These are phyloP conservation scores for Solanum bulbocastanum DNA, from an alignment of 257 asterid species.

Conservation along the genomic window DNA sequence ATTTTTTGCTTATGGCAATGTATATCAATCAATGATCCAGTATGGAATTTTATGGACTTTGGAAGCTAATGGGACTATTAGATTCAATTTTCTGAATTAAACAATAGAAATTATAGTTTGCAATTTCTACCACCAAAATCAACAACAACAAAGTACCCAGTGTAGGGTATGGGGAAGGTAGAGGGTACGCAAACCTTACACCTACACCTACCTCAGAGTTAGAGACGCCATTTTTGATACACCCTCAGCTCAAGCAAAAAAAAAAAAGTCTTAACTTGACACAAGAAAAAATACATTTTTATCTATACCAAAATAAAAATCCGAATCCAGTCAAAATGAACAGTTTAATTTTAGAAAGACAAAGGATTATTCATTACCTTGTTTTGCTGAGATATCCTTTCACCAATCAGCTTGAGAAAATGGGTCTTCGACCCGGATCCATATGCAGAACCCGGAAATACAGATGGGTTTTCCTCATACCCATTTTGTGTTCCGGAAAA, in stretches of 20 bases:
- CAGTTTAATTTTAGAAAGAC: background rate
- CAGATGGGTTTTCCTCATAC: conserved; percentile 1
- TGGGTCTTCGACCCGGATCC: conserved; percentile 20
- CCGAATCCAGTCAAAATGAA: background rate
- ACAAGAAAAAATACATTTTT: background rate
- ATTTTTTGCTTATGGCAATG: background rate
- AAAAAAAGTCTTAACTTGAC: background rate
- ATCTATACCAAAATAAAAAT: background rate
- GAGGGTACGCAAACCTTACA: background rate
- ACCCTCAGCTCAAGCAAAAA: background rate
- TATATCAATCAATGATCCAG: background rate
- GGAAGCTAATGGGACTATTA: background rate
- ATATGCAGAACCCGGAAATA: conserved; percentile 15
- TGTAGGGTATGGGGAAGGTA: background rate
- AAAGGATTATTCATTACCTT: conserved; percentile 22
- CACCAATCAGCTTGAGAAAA: conserved; percentile 5
- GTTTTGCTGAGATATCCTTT: conserved; percentile 9
- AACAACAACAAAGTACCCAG: background rate
- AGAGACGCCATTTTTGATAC: background rate
- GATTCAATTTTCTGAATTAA: background rate
- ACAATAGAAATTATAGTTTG: background rate
- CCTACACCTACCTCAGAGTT: background rate
- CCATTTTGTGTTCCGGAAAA: background rate
- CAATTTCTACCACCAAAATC: background rate
- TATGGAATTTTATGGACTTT: background rate